Percentiles rank a stretch among this genome's conserved stretches.
These are phyloP conservation scores for Naganishia onofrii DNA, from an alignment of 768 basidiomycete genomes.

Conservation along the genomic window DNA sequence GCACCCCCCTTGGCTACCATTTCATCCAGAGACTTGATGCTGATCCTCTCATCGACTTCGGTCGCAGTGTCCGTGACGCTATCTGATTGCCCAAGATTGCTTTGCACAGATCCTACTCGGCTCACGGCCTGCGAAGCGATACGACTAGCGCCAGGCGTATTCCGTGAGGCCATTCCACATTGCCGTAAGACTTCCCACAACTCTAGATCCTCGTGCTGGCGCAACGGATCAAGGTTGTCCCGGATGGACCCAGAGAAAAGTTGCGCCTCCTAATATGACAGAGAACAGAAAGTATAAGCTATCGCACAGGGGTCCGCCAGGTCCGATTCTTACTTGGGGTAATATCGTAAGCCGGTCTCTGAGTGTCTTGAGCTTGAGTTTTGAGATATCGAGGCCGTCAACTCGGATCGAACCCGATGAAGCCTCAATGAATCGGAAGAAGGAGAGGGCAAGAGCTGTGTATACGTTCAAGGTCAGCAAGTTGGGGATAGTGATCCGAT, in stretches of 20 bases:
- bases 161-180: conserved; percentile 40
- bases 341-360: conserved; percentile 66
- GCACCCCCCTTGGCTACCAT: conserved; percentile 52
- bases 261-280: conserved; percentile 11
- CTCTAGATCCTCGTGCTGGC: conserved; percentile 44
- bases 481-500: not conserved
- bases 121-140: conserved; percentile 33
- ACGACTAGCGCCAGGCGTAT: conserved; percentile 24
- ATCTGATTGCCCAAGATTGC: conserved; percentile 23
- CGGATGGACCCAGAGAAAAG: conserved; percentile 37
- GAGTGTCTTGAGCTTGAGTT: conserved; percentile 54
- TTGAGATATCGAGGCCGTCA: conserved; percentile 53
- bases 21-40: conserved; percentile 50
- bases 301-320: not conserved
- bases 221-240: conserved; percentile 51
- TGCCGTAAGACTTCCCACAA: conserved; percentile 44
- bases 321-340: conserved; percentile 42
- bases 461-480: not conserved
- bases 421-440: conserved; percentile 56
- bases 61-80: conserved; percentile 13
- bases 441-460: conserved; percentile 52
- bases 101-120: conserved; percentile 30
- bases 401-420: conserved; percentile 51
- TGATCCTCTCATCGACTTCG: conserved; percentile 44
- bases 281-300: not conserved